Percentiles rank a stretch among this genome's conserved stretches.
Conservation (phyloP, 78 protist species). For the Dictyostelium brefeldianum region DNA sequence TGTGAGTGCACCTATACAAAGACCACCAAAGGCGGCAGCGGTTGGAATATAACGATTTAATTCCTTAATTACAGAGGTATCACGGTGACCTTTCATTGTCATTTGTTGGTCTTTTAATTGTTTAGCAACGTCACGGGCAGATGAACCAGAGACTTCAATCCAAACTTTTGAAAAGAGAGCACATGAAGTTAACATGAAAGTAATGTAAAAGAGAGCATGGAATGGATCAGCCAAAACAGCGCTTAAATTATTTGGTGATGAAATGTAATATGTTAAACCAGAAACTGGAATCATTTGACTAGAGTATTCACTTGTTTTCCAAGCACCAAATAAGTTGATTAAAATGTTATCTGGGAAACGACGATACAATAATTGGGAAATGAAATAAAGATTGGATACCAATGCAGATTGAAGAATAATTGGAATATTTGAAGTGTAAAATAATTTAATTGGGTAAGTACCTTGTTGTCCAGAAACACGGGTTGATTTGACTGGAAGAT, state of each 20-base stretch:
- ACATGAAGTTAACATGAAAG: slow-evolving; percentile 97
- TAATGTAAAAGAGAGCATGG: slow-evolving; percentile 97
- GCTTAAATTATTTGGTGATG: slow-evolving; percentile 95
- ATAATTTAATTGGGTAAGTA: slow-evolving; percentile 99
- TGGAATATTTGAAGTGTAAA: slow-evolving; percentile 99
- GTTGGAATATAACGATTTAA: slow-evolving; percentile 99
- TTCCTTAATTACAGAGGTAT: slow-evolving; percentile 80
- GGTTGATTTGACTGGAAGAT: slow-evolving; percentile 91
- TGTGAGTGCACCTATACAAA: slow-evolving; percentile 99
- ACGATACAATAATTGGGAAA: slow-evolving; percentile 98
- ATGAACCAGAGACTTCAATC: slow-evolving; percentile 96
- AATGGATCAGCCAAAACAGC: slow-evolving; percentile 96
- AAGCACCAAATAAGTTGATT: slow-evolving; percentile 95
- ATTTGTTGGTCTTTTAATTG: slow-evolving; percentile 96
- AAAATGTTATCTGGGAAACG: slow-evolving; percentile 95
- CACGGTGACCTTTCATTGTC: slow-evolving; percentile 90
- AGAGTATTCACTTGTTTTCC: slow-evolving; percentile 90
- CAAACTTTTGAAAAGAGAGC: slow-evolving; percentile 99
- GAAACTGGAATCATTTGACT: slow-evolving; percentile 92
- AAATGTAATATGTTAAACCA: slow-evolving; percentile 99
- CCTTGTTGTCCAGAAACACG: slow-evolving; percentile 86
- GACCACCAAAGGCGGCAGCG: slow-evolving; percentile 99
- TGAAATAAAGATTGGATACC: slow-evolving; percentile 96
- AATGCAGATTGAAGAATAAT: slow-evolving; percentile 99
- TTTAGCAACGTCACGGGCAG: slow-evolving; percentile 97